These are phyloP conservation scores for Alternaria postmessia DNA, from an alignment of 2,329 filamentous ascomycete genomes.

Conservation along the genomic window DNA sequence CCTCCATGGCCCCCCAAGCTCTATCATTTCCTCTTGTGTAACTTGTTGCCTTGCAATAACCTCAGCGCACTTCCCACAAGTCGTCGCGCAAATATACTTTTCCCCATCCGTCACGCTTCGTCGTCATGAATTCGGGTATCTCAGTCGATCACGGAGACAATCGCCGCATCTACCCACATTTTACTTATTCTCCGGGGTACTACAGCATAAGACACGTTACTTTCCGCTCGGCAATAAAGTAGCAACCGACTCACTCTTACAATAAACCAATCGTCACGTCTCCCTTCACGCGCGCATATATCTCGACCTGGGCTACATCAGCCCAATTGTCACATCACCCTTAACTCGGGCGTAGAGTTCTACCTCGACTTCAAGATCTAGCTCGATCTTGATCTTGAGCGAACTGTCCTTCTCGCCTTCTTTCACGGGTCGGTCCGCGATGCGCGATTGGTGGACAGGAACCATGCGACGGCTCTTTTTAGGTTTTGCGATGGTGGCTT, in stretches of 20 bases:
- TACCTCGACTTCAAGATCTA: conserved; percentile 50
- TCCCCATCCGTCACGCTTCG: no score
- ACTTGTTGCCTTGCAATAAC: no score
- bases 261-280: conserved; percentile 52
- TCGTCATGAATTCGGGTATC: not conserved
- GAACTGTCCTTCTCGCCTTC: conserved; percentile 49
- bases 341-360: conserved; percentile 44
- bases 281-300: conserved; percentile 49
- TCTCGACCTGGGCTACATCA: conserved; percentile 51
- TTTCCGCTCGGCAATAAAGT: not conserved
- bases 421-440: conserved; percentile 49
- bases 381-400: conserved; percentile 55
- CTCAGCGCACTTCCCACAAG: no score
- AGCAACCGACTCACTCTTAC: conserved; percentile 37
- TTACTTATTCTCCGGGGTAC: not conserved
- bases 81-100: no score
- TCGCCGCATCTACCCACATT: rapidly evolving
- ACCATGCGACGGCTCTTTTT: conserved; percentile 25
- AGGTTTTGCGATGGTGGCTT: not conserved
- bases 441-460: conserved; percentile 50
- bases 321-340: conserved; percentile 43
- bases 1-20: no score
- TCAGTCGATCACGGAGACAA: not conserved
- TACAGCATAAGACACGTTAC: not conserved
- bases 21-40: no score